A percentile compares a stretch with the other conserved stretches of the same genome.
phyloP scores from a whole-genome alignment of 176 grass and related monocot species.

The Cenchrus purpureus region DNA sequence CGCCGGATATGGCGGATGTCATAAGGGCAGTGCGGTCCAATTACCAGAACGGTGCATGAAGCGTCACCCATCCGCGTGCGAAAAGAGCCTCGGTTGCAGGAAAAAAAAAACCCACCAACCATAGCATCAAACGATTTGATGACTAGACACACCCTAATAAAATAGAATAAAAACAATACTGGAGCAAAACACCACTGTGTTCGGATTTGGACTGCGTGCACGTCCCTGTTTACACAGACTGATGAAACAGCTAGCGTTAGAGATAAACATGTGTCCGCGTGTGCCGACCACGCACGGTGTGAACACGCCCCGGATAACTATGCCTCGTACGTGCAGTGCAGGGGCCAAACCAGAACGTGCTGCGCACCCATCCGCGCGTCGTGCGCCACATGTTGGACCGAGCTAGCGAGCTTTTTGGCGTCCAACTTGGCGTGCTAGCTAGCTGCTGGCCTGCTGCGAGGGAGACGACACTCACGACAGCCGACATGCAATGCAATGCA shows the following conservation, averaged over 20 bases:
- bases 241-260: background rate
- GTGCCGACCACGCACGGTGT: background rate
- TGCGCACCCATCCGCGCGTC: too few relatives aligned
- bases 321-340: background rate
- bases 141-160: background rate
- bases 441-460: too few relatives aligned
- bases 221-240: background rate
- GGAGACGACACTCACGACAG: too few relatives aligned
- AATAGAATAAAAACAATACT: background rate
- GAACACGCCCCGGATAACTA: background rate
- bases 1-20: too few relatives aligned
- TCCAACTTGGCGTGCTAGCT: background rate
- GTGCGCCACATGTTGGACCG: constrained; percentile 13
- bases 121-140: too few relatives aligned
- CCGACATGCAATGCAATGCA: background rate
- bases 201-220: background rate
- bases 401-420: too few relatives aligned
- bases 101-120: too few relatives aligned
- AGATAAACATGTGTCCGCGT: background rate
- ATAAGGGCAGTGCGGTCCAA: too few relatives aligned
- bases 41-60: too few relatives aligned
- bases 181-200: background rate
- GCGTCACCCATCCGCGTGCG: too few relatives aligned
- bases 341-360: constrained; percentile 1
- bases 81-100: too few relatives aligned